These are phyloP conservation scores for Saturnispora dispora DNA, from an alignment of 805 yeast species.

Conservation along the genomic window DNA sequence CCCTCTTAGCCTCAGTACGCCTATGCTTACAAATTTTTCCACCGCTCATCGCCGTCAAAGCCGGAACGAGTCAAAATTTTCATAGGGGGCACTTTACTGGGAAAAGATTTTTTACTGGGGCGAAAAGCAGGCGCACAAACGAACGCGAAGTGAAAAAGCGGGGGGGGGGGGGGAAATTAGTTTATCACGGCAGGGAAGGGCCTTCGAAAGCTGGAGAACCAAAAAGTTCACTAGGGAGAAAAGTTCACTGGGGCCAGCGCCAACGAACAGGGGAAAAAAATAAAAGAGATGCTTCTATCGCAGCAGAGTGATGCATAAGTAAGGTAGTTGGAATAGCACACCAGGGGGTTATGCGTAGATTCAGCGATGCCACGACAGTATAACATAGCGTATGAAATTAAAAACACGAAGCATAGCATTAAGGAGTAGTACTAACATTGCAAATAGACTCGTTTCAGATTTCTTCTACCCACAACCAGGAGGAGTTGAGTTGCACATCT, in stretches of 20 bases:
- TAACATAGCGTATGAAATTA: conserved; percentile 5
- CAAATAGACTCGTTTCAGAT: conserved; percentile 64
- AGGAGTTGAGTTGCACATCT: conserved; percentile 93
- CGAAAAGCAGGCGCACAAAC: no score
- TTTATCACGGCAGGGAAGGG: no score
- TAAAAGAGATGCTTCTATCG: no score
- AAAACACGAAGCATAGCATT: not conserved
- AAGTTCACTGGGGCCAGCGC: no score
- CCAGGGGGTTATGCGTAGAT: not conserved
- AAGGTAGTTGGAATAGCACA: no score
- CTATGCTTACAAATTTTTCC: not conserved
- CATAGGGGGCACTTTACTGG: not conserved
- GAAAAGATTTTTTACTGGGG: not conserved
- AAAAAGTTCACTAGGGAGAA: not conserved
- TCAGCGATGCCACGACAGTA: not conserved
- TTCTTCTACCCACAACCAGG: conserved; percentile 98
- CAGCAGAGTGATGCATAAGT: no score
- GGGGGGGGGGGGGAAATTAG: no score
- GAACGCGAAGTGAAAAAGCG: no score
- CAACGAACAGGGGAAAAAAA: no score
- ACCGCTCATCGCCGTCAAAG: not conserved
- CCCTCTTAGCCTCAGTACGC: not conserved
- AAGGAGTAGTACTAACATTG: conserved; percentile 2
- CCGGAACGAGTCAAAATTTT: not conserved
- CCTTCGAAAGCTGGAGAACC: not conserved